phyloP scores from a whole-genome alignment of 139 green algal genomes.

The Asterochloris sp. region DNA sequence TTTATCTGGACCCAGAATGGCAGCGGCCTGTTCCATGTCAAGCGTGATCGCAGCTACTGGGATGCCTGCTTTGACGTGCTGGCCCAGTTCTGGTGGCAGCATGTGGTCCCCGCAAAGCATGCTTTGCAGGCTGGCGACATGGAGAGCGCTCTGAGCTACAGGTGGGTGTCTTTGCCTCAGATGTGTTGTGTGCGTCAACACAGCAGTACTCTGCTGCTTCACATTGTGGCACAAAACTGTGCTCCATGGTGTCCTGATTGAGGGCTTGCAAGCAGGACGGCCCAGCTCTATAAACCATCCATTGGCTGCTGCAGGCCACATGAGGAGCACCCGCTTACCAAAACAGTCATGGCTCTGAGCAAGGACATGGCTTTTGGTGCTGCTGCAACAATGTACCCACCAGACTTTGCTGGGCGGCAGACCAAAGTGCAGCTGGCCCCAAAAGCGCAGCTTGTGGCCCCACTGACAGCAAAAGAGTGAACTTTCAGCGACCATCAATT shows the following conservation, averaged over 20 bases:
- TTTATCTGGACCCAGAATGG: constrained; percentile 58
- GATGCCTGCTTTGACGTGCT: constrained; percentile 49
- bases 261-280: too few relatives aligned
- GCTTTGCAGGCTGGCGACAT: not conserved
- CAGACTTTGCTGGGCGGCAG: not conserved
- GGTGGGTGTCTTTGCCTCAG: not conserved
- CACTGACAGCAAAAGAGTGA: too few relatives aligned
- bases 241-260: too few relatives aligned
- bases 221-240: too few relatives aligned
- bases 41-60: constrained; percentile 69
- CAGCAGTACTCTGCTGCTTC: too few relatives aligned
- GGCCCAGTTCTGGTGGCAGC: constrained; percentile 69
- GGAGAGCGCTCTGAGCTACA: not conserved
- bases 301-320: constrained; percentile 3
- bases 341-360: constrained; percentile 1
- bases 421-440: too few relatives aligned
- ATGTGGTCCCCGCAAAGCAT: constrained; percentile 53
- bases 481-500: too few relatives aligned
- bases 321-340: not conserved
- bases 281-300: too few relatives aligned
- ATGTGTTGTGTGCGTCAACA: too few relatives aligned
- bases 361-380: constrained; percentile 10
- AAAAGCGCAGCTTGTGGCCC: too few relatives aligned
- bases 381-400: constrained; percentile 1
- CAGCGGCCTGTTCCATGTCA: constrained; percentile 58